phyloP scores from a whole-genome alignment of 2,329 filamentous ascomycete genomes.

The Trichoderma endophyticum region DNA sequence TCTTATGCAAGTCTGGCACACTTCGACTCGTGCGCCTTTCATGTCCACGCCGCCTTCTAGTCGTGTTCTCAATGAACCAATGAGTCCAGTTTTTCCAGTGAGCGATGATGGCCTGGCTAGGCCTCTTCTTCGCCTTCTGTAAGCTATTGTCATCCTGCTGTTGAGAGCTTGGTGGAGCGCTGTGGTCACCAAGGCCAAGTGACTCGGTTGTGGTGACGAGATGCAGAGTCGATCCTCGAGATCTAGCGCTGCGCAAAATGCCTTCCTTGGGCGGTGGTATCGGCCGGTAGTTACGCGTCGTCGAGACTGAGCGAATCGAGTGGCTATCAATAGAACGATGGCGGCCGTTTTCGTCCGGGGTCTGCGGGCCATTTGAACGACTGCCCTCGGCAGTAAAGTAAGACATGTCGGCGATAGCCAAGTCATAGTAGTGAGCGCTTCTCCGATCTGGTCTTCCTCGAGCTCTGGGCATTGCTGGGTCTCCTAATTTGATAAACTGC shows the following conservation, averaged over 20 bases:
- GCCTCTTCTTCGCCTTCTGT: constrained; percentile 53
- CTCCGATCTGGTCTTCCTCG: constrained; percentile 76
- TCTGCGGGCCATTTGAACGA: constrained; percentile 36
- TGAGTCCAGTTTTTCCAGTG: constrained; percentile 64
- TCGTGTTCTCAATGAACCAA: constrained; percentile 60
- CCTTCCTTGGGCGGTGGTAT: constrained; percentile 85
- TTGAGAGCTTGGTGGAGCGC: constrained; percentile 24
- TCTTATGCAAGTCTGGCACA: constrained; percentile 55
- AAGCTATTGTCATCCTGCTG: constrained; percentile 30
- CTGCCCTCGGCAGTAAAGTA: constrained; percentile 66
- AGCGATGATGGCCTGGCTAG: constrained; percentile 56
- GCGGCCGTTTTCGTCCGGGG: constrained; percentile 50
- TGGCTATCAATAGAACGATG: constrained; percentile 72
- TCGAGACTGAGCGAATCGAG: constrained; percentile 70
- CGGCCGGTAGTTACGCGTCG: constrained; percentile 71
- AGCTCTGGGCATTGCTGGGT: constrained; percentile 54
- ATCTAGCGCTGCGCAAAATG: constrained; percentile 62
- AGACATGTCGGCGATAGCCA: constrained; percentile 70
- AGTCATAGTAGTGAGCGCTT: constrained; percentile 63
- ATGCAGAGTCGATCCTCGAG: constrained; percentile 81
- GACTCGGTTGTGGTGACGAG: constrained; percentile 67
- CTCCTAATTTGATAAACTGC: constrained; percentile 42
- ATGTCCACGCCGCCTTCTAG: constrained; percentile 47
- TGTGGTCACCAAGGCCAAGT: constrained; percentile 35
- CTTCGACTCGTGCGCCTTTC: constrained; percentile 54